Evolutionary conservation across 371 early-diverging fungal genomes (phyloP), one percentile per base, ranked within the genome.

Genomic region (Blastocladiella emersonii): DNA sequence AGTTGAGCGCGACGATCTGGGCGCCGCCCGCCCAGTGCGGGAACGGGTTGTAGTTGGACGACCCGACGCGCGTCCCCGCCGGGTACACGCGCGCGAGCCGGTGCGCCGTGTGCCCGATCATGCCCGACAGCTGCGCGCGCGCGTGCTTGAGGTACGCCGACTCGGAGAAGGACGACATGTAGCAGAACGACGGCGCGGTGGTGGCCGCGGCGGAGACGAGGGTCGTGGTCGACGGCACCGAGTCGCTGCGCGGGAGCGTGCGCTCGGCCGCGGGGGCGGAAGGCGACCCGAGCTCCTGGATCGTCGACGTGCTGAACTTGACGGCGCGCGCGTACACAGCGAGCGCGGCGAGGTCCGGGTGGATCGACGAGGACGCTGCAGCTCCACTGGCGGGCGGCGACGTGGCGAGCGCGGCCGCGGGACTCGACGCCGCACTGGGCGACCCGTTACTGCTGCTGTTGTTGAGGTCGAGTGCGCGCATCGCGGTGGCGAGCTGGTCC

Each of bases 1-100:
- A 88, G 73, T 92, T 92, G 65, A 92, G 69, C 1, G 92, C 91
- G 5, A 90, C 92, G 75, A 92, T 72, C 72, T 91, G 91, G 39
- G 74, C 75, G 2, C 91, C 92, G 5, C 70, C 72, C 8, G 72
- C 72, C 92, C 92, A 92, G 66, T 85, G 81, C 7, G 76, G 73
- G 34, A 85, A 71, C 0, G 92, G 92, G 66, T 89, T 85, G 65
- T 76, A 84, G 71, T 92, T 92, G 53, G 83, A 76, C 25, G 86
- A 86, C 60, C 73, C 81, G 62, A 92, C 71, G 25, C 89, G 78
- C 64, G 82, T 76, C 21, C 82, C 80, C 23, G 79, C 76, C 37
- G 92, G 92, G 65, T 90, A 92, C 10, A 87, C 74, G 19, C 92
- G 76, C 0, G 83, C 75, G 61, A 91, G 68, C 63, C 74, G 75